phyloP scores from a whole-genome alignment of 2,329 filamentous ascomycete species.

The Chaetomium sp. region DNA sequence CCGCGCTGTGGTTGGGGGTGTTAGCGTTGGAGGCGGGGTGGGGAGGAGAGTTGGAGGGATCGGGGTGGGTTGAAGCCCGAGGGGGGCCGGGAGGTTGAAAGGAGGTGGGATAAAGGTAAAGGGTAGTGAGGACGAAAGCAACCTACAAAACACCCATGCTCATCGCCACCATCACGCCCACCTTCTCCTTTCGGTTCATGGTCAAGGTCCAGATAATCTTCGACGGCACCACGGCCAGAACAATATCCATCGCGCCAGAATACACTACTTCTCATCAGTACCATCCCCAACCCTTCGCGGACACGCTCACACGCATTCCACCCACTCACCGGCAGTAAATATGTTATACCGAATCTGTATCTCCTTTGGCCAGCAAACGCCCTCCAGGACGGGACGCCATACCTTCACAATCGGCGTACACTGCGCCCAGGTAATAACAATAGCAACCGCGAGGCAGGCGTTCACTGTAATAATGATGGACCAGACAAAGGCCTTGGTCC shows the following conservation, averaged over 20 bases:
- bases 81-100: too few species aligned
- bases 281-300: background rate
- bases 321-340: constrained; percentile 37
- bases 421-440: constrained; percentile 39
- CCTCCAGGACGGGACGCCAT: constrained; percentile 36
- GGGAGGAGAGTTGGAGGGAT: background rate
- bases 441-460: constrained; percentile 33
- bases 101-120: background rate
- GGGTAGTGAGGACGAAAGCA: too few species aligned
- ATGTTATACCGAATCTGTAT: constrained; percentile 40
- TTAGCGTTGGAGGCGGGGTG: background rate
- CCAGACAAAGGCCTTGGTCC: constrained; percentile 36
- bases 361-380: constrained; percentile 39
- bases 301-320: too few species aligned
- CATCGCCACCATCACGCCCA: constrained; percentile 47
- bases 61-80: too few species aligned
- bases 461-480: constrained; percentile 39
- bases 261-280: constrained; percentile 27
- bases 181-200: constrained; percentile 46
- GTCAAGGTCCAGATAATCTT: constrained; percentile 45
- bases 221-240: constrained; percentile 47
- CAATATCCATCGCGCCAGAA: constrained; percentile 40
- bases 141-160: constrained; percentile 45
- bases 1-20: constrained; percentile 27
- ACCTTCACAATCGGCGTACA: constrained; percentile 39